Conservation (phyloP, 2,329 filamentous ascomycete genomes). For the Magnaporthiopsis poae region DNA sequence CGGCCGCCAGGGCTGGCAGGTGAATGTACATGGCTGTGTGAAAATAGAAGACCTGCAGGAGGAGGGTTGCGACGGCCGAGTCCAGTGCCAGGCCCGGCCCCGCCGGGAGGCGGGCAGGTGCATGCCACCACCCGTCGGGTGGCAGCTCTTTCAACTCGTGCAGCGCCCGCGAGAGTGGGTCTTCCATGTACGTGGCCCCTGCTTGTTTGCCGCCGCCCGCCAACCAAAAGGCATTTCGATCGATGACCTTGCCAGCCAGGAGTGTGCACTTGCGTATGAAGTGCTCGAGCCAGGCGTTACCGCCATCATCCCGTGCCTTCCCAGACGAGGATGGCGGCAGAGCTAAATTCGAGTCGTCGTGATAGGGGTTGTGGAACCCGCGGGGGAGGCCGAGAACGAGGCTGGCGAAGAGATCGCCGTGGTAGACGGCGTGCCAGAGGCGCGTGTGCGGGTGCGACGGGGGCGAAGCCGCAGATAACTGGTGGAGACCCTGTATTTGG, state of each 20-base stretch:
- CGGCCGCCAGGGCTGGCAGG: no score
- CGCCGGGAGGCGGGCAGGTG: no score
- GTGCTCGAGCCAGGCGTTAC: not conserved
- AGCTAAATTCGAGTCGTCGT: not conserved
- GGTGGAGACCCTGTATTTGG: not conserved
- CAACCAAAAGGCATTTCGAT: not conserved
- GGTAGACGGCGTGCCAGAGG: not conserved
- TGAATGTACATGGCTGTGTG: no score
- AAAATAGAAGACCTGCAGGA: no score
- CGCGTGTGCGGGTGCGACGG: not conserved
- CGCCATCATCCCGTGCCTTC: not conserved
- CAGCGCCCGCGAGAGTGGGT: no score
- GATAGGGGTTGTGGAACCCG: not conserved
- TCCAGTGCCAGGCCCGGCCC: no score
- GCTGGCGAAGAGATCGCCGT: not conserved
- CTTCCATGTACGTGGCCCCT: no score
- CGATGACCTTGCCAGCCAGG: not conserved
- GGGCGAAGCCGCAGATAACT: not conserved
- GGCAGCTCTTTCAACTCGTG: no score
- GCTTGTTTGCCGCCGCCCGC: no score
- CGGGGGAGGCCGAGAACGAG: not conserved
- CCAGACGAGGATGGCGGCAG: no score
- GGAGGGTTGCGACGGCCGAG: no score
- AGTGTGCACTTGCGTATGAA: not conserved
- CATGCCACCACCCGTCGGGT: no score